Conservation (phyloP, 2,329 filamentous ascomycete species). For the Botrytis byssoidea region DNA sequence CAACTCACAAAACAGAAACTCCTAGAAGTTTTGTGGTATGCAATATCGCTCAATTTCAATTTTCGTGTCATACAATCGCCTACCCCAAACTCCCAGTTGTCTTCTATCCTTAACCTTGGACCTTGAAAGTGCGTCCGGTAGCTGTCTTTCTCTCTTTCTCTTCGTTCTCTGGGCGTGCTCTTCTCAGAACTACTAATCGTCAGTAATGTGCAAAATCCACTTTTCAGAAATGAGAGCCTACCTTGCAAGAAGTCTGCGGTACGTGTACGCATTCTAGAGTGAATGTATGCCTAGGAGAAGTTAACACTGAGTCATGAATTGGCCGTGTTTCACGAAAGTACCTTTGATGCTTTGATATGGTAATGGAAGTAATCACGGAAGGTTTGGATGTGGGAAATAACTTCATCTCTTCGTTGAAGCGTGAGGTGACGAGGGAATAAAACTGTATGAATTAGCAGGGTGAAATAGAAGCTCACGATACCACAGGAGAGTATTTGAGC, state of each 20-base stretch:
- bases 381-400: constrained; percentile 98
- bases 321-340: constrained; percentile 36
- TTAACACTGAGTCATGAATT: constrained; percentile 24
- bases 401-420: constrained; percentile 83
- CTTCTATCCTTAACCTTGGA: constrained; percentile 35
- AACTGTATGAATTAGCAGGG: constrained; percentile 53
- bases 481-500: constrained; percentile 8
- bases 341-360: constrained; percentile 98
- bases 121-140: constrained; percentile 84
- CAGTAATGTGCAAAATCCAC: constrained; percentile 33
- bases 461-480: constrained; percentile 24
- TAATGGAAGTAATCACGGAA: constrained; percentile 99
- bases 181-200: constrained; percentile 73
- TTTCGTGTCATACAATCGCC: constrained; percentile 15
- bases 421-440: constrained; percentile 95
- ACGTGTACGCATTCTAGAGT: constrained; percentile 95
- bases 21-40: neutral
- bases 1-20: constrained; percentile 6
- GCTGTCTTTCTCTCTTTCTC: constrained; percentile 98
- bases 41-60: constrained; percentile 17
- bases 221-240: constrained; percentile 44
- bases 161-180: constrained; percentile 91
- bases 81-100: constrained; percentile 11
- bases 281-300: constrained; percentile 75
- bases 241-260: constrained; percentile 98